Conservation (phyloP, 1,284 basidiomycete genomes). For the Stereum hirsutum region DNA sequence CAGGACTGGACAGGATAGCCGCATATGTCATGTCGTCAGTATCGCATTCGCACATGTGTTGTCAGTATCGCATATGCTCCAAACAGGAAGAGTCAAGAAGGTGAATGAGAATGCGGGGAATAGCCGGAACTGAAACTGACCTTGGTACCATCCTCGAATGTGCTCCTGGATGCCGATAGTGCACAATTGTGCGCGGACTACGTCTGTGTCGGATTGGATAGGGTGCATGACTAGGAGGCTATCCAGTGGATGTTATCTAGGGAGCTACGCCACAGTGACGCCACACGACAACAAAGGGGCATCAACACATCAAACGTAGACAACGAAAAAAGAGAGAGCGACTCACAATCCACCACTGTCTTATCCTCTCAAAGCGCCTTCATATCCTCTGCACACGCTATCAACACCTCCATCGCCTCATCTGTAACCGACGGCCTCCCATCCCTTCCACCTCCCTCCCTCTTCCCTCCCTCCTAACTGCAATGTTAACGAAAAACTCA, state of each 20-base stretch:
- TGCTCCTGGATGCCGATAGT: constrained; percentile 73
- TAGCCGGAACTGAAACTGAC: constrained; percentile 12
- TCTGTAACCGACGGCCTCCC: constrained; percentile 28
- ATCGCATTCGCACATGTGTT: neutral
- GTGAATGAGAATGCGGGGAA: too few relatives aligned
- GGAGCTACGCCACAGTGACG: constrained; percentile 35
- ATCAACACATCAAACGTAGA: too few relatives aligned
- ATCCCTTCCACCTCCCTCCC: constrained; percentile 8
- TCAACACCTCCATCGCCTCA: constrained; percentile 34
- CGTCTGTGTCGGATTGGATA: constrained; percentile 60
- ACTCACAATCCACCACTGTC: constrained; percentile 55
- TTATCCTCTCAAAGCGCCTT: constrained; percentile 50
- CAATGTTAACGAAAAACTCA: constrained; percentile 48
- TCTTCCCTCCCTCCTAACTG: constrained; percentile 44
- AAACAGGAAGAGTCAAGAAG: too few relatives aligned
- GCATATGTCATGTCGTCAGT: too few relatives aligned
- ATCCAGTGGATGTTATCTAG: constrained; percentile 55
- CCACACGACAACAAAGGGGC: too few relatives aligned
- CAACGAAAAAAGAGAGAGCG: constrained; percentile 15
- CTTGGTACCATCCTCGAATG: constrained; percentile 55
- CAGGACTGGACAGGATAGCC: too few relatives aligned
- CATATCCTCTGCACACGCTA: constrained; percentile 50
- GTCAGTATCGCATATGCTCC: neutral
- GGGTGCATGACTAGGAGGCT: constrained; percentile 39
- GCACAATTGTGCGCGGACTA: constrained; percentile 56